Percentiles rank a stretch among this genome's conserved stretches.
Evolutionary conservation across 805 yeast species (phyloP).

Genomic region (Saccharomycopsis vini): DNA sequence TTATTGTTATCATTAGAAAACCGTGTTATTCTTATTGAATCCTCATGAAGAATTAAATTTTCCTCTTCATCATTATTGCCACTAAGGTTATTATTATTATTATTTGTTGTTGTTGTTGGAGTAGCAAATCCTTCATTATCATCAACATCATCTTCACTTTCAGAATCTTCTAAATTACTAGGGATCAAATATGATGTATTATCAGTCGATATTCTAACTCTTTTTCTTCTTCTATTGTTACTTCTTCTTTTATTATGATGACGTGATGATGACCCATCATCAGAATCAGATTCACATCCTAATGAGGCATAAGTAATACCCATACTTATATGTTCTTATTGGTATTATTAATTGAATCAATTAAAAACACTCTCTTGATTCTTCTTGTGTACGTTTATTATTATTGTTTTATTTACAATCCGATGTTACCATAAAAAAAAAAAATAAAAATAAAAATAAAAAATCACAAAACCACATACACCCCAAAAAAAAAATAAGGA

Average conservation of each 20-base stretch:
- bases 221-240: slow-evolving; percentile 1
- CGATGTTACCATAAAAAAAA: too few relatives aligned
- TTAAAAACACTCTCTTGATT: background rate
- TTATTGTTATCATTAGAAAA: too few relatives aligned
- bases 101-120: too few relatives aligned
- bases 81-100: too few relatives aligned
- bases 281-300: background rate
- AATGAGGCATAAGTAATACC: slow-evolving; percentile 5
- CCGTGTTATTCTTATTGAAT: too few relatives aligned
- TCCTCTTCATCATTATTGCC: background rate
- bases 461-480: background rate
- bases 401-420: too few relatives aligned
- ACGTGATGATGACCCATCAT: background rate
- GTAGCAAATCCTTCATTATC: background rate
- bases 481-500: background rate
- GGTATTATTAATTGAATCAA: background rate
- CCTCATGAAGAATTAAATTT: too few relatives aligned
- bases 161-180: background rate
- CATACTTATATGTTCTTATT: background rate
- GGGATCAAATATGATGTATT: slow-evolving; percentile 6
- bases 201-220: slow-evolving; percentile 9
- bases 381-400: background rate
- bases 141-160: background rate
- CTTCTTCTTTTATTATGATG: background rate
- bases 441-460: too few relatives aligned